These are phyloP conservation scores for Phyllosticta citrichinensis DNA, from an alignment of 2,329 filamentous ascomycete genomes.

Conservation along the genomic window DNA sequence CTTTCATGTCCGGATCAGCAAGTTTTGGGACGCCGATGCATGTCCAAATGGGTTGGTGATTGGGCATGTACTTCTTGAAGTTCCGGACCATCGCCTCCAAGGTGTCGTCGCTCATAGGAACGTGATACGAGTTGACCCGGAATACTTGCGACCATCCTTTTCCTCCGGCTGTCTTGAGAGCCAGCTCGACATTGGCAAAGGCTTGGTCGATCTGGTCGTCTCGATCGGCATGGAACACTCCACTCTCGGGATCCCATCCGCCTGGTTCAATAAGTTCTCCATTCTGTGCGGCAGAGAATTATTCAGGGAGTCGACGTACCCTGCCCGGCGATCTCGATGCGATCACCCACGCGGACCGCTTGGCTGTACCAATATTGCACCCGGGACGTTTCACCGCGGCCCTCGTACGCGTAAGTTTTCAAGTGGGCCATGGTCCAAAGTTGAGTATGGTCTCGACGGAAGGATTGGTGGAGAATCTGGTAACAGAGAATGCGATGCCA, in stretches of 20 bases:
- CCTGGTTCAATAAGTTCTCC: conserved; percentile 15
- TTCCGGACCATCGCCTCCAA: conserved; percentile 15
- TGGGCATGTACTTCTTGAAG: conserved; percentile 20
- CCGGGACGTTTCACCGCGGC: conserved; percentile 27
- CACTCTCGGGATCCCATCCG: conserved; percentile 23
- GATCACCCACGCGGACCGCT: conserved; percentile 26
- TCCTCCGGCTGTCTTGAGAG: conserved; percentile 43
- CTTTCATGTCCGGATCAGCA: conserved; percentile 31
- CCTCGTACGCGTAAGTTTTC: conserved; percentile 31
- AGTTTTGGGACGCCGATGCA: conserved; percentile 15
- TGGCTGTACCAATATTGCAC: conserved; percentile 25
- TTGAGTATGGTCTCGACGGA: no score
- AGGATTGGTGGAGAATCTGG: not conserved
- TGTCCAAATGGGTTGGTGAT: conserved; percentile 19
- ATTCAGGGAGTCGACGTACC: conserved; percentile 14
- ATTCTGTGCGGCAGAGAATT: not conserved
- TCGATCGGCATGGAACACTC: conserved; percentile 15
- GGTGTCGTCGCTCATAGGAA: conserved; percentile 15
- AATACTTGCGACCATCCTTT: conserved; percentile 47
- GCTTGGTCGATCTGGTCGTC: conserved; percentile 31
- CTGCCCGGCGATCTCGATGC: conserved; percentile 28
- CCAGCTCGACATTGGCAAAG: conserved; percentile 47
- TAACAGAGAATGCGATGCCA: no score
- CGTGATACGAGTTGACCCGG: conserved; percentile 20
- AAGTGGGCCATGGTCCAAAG: conserved; percentile 13